A percentile compares a stretch with the other conserved stretches of the same genome.
Conservation (phyloP, 306 rosid species). For the Fagus crenata region DNA sequence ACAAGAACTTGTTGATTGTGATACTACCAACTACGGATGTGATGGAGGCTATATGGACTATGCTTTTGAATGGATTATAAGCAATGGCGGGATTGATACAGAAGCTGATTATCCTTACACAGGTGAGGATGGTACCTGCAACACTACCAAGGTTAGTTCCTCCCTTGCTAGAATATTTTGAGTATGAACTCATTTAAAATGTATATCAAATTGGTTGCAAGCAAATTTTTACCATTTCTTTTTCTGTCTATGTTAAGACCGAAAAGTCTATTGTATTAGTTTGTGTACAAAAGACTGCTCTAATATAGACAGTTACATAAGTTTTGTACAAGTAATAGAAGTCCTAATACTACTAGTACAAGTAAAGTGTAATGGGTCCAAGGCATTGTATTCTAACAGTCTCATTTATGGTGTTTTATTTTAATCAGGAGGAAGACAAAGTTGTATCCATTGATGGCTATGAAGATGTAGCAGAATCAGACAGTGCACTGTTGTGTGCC, state of each 20-base stretch:
- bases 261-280: too few species aligned
- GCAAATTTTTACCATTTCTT: background rate
- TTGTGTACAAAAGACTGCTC: too few species aligned
- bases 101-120: slow-evolving; percentile 66
- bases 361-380: too few species aligned
- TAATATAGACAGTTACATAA: too few species aligned
- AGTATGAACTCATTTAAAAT: background rate
- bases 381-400: too few species aligned
- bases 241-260: background rate
- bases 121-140: slow-evolving; percentile 54
- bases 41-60: slow-evolving; percentile 76
- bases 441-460: slow-evolving; percentile 62
- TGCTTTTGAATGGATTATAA: slow-evolving; percentile 76
- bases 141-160: slow-evolving; percentile 47
- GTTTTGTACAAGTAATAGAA: too few species aligned
- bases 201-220: background rate
- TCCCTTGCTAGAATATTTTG: background rate
- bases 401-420: slow-evolving; percentile 4
- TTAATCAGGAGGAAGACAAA: slow-evolving; percentile 58
- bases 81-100: slow-evolving; percentile 73
- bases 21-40: slow-evolving; percentile 61
- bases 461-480: slow-evolving; percentile 58
- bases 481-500: slow-evolving; percentile 55
- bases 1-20: slow-evolving; percentile 81
- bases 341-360: too few species aligned